These are phyloP conservation scores for Phaeosphaeriaceae sp. DNA, from an alignment of 2,329 filamentous ascomycete species.

Conservation along the genomic window DNA sequence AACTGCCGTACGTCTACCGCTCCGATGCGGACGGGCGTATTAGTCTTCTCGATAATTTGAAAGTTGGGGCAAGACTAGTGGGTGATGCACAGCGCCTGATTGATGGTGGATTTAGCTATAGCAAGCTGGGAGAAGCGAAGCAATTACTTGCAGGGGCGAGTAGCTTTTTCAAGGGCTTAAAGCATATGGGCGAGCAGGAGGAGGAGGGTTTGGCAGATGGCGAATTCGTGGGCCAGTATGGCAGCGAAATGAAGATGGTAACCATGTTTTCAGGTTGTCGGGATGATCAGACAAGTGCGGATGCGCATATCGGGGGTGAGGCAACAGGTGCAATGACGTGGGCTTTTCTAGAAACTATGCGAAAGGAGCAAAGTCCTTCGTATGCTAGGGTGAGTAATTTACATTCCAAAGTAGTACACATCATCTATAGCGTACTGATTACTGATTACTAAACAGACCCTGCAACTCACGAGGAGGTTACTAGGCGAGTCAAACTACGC, in stretches of 20 bases:
- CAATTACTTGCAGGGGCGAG: constrained; percentile 61
- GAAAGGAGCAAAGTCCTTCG: constrained; percentile 41
- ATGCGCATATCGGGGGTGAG: constrained; percentile 54
- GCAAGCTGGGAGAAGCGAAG: constrained; percentile 58
- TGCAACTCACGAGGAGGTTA: constrained; percentile 49
- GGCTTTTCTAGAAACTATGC: constrained; percentile 56
- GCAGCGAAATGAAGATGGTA: constrained; percentile 54
- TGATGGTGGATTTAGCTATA: constrained; percentile 58
- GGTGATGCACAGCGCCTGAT: constrained; percentile 59
- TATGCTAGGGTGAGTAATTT: constrained; percentile 47
- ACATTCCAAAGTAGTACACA: too few relatives aligned
- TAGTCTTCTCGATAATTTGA: constrained; percentile 62
- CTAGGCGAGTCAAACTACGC: constrained; percentile 50
- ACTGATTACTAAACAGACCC: constrained; percentile 25
- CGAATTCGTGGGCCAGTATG: constrained; percentile 54
- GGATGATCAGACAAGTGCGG: constrained; percentile 59
- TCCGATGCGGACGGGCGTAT: constrained; percentile 63
- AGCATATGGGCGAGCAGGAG: constrained; percentile 54
- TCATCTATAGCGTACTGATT: too few relatives aligned
- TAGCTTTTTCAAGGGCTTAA: constrained; percentile 60
- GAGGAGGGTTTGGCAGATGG: constrained; percentile 51
- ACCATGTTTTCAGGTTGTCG: constrained; percentile 60
- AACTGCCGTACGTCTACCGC: constrained; percentile 65
- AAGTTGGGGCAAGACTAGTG: constrained; percentile 58
- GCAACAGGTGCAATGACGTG: constrained; percentile 57